Conservation (phyloP, 2,329 filamentous ascomycete genomes). For the Alternaria longipes region DNA sequence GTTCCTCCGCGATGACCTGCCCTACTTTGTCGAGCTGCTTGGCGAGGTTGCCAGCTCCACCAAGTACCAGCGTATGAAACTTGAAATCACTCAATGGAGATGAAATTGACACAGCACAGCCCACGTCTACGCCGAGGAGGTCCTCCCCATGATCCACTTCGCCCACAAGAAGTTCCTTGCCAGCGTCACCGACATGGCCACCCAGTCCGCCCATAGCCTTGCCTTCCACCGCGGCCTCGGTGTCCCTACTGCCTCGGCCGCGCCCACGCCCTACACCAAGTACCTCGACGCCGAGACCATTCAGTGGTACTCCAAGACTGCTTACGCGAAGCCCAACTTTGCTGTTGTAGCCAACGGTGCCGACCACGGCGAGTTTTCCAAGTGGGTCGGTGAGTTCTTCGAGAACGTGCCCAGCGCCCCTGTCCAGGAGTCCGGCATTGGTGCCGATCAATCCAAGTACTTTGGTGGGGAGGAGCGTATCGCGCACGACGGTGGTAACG, state of each 20-base stretch:
- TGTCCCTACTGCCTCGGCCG: conserved; percentile 75
- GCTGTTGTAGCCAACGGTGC: conserved; percentile 91
- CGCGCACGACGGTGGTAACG: conserved; percentile 78
- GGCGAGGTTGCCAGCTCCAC: conserved; percentile 90
- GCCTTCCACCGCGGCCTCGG: conserved; percentile 96
- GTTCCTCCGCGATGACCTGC: conserved; percentile 94
- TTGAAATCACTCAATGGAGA: conserved; percentile 5
- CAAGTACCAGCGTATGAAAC: conserved; percentile 74
- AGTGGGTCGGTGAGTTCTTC: conserved; percentile 96
- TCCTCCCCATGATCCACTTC: conserved; percentile 77
- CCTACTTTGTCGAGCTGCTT: conserved; percentile 96
- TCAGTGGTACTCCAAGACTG: conserved; percentile 76
- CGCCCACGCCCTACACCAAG: conserved; percentile 75
- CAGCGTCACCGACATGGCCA: conserved; percentile 73
- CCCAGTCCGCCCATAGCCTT: conserved; percentile 84
- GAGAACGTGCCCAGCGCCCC: conserved; percentile 67
- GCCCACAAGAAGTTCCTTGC: conserved; percentile 77
- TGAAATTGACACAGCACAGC: conserved; percentile 61
- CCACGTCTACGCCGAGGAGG: conserved; percentile 89
- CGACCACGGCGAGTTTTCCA: conserved; percentile 76
- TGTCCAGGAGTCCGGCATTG: conserved; percentile 59
- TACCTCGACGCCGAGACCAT: conserved; percentile 83
- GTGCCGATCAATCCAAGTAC: conserved; percentile 79
- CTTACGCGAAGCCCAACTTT: conserved; percentile 90
- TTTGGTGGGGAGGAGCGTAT: conserved; percentile 94